Percentiles rank a stretch among this genome's conserved stretches.
These are phyloP conservation scores for Trametes pubescens DNA, from an alignment of 1,284 basidiomycete genomes.

Conservation along the genomic window DNA sequence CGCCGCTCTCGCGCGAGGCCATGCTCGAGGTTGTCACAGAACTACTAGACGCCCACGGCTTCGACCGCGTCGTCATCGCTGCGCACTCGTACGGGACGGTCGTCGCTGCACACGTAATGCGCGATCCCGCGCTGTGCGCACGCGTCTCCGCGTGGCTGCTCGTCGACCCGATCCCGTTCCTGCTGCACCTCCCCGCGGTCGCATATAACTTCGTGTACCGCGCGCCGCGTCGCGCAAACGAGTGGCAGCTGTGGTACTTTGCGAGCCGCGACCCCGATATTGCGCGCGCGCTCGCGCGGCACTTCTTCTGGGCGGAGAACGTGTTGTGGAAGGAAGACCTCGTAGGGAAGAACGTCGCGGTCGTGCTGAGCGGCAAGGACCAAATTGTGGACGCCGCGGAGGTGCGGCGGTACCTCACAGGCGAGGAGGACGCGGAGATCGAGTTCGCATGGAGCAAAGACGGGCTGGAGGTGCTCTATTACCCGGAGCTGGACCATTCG, in stretches of 20 bases:
- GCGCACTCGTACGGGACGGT: constrained; percentile 74
- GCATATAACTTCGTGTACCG: constrained; percentile 75
- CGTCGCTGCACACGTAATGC: constrained; percentile 57
- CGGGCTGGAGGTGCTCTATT: constrained; percentile 59
- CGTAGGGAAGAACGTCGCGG: constrained; percentile 40
- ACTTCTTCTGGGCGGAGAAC: constrained; percentile 73
- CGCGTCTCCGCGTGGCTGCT: constrained; percentile 55
- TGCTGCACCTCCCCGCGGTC: constrained; percentile 66
- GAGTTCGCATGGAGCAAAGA: constrained; percentile 46
- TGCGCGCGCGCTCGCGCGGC: constrained; percentile 60
- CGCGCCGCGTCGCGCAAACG: constrained; percentile 57
- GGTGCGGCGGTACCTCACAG: constrained; percentile 62
- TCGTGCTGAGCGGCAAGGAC: constrained; percentile 62
- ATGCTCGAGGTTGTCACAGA: constrained; percentile 47
- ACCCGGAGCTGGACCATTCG: constrained; percentile 61
- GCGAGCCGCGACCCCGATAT: constrained; percentile 69
- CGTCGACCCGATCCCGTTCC: constrained; percentile 69
- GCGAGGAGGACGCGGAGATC: constrained; percentile 41
- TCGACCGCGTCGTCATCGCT: constrained; percentile 54
- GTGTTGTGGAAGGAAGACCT: constrained; percentile 69
- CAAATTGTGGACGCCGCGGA: constrained; percentile 63
- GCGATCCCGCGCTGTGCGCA: constrained; percentile 40
- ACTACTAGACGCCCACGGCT: constrained; percentile 54
- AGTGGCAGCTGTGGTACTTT: constrained; percentile 77
- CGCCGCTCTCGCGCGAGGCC: constrained; percentile 50